Evolutionary conservation across 305 asterid genomes (phyloP), one percentile per base, ranked within the genome.

Genomic region (Plantago lanceolata): DNA sequence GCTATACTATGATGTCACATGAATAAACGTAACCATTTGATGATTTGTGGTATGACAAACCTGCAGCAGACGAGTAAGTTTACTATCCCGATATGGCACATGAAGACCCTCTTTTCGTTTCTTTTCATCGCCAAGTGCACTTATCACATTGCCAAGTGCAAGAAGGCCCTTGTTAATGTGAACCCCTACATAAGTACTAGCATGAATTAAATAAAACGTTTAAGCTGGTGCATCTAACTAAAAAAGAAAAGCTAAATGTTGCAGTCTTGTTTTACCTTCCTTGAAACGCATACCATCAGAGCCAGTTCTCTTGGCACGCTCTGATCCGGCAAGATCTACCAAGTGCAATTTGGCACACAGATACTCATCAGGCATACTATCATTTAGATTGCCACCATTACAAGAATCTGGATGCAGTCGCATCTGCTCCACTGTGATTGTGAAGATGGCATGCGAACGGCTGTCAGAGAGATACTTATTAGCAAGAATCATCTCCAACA

Each of bases 271-370:
- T 68, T 68, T 67, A 83, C 97, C 99, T 88, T 94, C 99, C 79
- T 90, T 94, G 74, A 94, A 94, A 62, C 99, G 97, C 64, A 94
- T 82, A 68, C 99, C 99, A 69, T 88, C 96, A 33, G 99, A 94
- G 44, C 99, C 99, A 6, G 99, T 94, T 76, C 97, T 81, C 86
- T 94, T 94, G 31, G 99, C 99, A 12, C 99, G 86, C 73, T 94
- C 99, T 59, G 99, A 94, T 69, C 99, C 99, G 76, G 99, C 99
- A 72, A 94, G 97, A 79, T 94, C 99, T 74, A 94, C 99, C 81
- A 90, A 85, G 80, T 94, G 99, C 85, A 94, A 74, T 76, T 94
- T 94, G 66, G 99, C 97, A 85, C 96, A 88, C 29, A 94, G 95
- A 79, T 90, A 94, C 72, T 94, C 99, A 47, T 94, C 99, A 57